phyloP scores from a whole-genome alignment of 2,329 filamentous ascomycete genomes.

The Westerdykella sp. region DNA sequence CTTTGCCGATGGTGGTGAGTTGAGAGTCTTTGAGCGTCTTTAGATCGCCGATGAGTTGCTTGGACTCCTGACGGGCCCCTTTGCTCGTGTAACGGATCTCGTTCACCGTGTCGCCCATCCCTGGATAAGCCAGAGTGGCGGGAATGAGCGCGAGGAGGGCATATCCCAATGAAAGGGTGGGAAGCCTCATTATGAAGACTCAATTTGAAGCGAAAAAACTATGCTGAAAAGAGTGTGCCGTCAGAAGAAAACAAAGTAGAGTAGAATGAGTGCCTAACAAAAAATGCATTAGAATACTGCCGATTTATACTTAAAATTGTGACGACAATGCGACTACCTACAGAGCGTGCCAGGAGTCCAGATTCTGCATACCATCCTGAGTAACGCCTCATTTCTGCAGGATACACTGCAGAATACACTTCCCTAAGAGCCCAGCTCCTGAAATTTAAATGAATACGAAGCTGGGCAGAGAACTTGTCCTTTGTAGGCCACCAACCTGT shows the following conservation, averaged over 20 bases:
- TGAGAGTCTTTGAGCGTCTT: conserved; percentile 25
- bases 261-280: background rate
- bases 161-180: conserved; percentile 12
- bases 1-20: conserved; percentile 28
- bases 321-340: background rate
- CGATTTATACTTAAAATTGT: background rate
- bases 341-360: background rate
- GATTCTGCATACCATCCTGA: conserved; percentile 4
- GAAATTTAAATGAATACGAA: conserved; percentile 17
- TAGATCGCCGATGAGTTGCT: conserved; percentile 32
- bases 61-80: conserved; percentile 19
- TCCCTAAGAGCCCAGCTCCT: background rate
- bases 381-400: background rate
- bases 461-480: conserved; percentile 1
- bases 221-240: background rate
- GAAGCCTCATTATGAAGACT: conserved; percentile 10
- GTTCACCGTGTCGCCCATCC: conserved; percentile 21
- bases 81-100: conserved; percentile 9
- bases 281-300: background rate
- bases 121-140: conserved; percentile 19
- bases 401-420: background rate
- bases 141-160: conserved; percentile 11
- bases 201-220: conserved; percentile 4
- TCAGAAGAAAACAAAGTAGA: background rate
- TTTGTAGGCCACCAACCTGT: conserved; percentile 2